Evolutionary conservation across 768 basidiomycete species (phyloP).

Genomic region (Tricholoma terreum): DNA sequence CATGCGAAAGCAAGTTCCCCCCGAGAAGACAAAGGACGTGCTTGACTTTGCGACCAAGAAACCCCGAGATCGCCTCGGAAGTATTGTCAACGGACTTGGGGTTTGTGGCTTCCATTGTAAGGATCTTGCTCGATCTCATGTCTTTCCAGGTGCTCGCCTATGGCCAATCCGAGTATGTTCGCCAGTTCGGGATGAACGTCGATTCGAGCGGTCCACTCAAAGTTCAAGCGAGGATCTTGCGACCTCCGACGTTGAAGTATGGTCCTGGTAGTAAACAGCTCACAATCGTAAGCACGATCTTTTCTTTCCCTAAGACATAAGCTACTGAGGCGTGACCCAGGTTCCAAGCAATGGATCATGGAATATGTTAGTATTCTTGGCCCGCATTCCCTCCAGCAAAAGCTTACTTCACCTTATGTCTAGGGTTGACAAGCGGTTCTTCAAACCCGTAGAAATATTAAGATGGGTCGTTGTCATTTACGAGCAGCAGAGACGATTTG

Average conservation of each 20-base stretch:
- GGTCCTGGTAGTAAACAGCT: slow-evolving; percentile 53
- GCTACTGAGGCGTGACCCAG: slow-evolving; percentile 28
- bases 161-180: slow-evolving; percentile 72
- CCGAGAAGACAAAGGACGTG: slow-evolving; percentile 61
- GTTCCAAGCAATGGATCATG: slow-evolving; percentile 65
- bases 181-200: slow-evolving; percentile 70
- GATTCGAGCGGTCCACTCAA: slow-evolving; percentile 48
- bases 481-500: slow-evolving; percentile 59
- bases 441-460: slow-evolving; percentile 47
- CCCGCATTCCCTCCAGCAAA: background rate
- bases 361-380: slow-evolving; percentile 59
- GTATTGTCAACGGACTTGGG: slow-evolving; percentile 52
- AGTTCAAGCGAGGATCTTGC: slow-evolving; percentile 60
- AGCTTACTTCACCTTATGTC: slow-evolving; percentile 1
- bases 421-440: slow-evolving; percentile 75
- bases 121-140: background rate
- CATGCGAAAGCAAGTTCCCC: slow-evolving; percentile 68
- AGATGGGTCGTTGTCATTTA: slow-evolving; percentile 68
- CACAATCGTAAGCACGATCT: slow-evolving; percentile 47
- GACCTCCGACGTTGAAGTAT: slow-evolving; percentile 65
- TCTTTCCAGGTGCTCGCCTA: slow-evolving; percentile 54
- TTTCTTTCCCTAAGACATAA: background rate
- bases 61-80: slow-evolving; percentile 51
- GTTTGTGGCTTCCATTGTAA: slow-evolving; percentile 28
- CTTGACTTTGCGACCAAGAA: slow-evolving; percentile 65